Percentiles rank a stretch among this genome's conserved stretches.
Conservation (phyloP, 768 basidiomycete genomes). For the Boletus bicolor region DNA sequence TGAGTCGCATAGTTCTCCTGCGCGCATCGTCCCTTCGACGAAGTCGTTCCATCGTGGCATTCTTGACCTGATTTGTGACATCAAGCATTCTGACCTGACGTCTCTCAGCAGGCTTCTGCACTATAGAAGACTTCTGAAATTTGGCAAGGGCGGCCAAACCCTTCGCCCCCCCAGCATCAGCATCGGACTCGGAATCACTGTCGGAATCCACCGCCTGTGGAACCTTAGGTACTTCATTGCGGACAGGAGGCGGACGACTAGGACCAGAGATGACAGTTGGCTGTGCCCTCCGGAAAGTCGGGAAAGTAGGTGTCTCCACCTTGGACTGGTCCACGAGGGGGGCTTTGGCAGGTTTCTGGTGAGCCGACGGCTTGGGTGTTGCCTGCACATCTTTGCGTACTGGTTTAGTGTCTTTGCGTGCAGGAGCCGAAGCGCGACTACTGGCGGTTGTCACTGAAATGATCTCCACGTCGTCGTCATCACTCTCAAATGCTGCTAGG, state of each 20-base stretch:
- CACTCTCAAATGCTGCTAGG: slow-evolving; percentile 63
- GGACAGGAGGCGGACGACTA: slow-evolving; percentile 29
- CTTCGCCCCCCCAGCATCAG: slow-evolving; percentile 39
- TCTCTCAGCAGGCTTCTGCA: slow-evolving; percentile 54
- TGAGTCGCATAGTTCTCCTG: slow-evolving; percentile 61
- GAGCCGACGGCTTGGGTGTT: slow-evolving; percentile 11
- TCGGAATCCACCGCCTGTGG: slow-evolving; percentile 9
- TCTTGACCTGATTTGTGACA: slow-evolving; percentile 41
- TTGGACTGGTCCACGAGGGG: slow-evolving; percentile 29
- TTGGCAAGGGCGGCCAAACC: slow-evolving; percentile 54
- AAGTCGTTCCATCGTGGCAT: slow-evolving; percentile 48
- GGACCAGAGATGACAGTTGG: slow-evolving; percentile 29
- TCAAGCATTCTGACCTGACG: slow-evolving; percentile 65
- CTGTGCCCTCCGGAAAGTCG: slow-evolving; percentile 42
- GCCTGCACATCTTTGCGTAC: slow-evolving; percentile 22
- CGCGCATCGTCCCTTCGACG: slow-evolving; percentile 60
- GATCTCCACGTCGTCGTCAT: slow-evolving; percentile 57
- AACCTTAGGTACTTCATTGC: slow-evolving; percentile 5
- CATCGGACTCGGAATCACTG: slow-evolving; percentile 46
- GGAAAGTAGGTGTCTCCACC: slow-evolving; percentile 37
- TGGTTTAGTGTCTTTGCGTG: slow-evolving; percentile 12
- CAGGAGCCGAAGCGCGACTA: slow-evolving; percentile 11
- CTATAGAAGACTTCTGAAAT: slow-evolving; percentile 58
- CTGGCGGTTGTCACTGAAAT: slow-evolving; percentile 36
- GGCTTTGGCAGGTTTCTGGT: slow-evolving; percentile 15